Evolutionary conservation across 2,329 filamentous ascomycete genomes (phyloP).

Genomic region (Fusarium udum): DNA sequence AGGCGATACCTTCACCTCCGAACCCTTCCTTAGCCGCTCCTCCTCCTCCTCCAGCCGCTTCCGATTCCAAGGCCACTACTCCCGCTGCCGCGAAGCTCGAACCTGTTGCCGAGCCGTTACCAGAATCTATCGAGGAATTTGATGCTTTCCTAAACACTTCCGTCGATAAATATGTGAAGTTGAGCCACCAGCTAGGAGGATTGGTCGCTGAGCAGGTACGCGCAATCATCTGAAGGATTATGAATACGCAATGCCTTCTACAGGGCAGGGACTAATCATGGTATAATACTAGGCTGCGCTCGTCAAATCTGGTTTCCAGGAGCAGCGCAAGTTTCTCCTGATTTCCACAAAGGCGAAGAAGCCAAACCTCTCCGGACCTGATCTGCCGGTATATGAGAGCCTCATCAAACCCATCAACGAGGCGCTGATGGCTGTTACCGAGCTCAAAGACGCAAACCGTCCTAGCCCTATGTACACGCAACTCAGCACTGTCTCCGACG

Average conservation of each 20-base stretch:
- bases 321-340: constrained; percentile 87
- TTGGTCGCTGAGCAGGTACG: constrained; percentile 82
- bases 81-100: constrained; percentile 47
- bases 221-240: neutral
- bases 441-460: constrained; percentile 84
- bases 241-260: neutral
- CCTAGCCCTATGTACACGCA: constrained; percentile 80
- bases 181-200: constrained; percentile 81
- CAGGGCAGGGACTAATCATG: neutral
- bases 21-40: constrained; percentile 45
- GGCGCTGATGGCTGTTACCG: constrained; percentile 79
- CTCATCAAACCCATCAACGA: constrained; percentile 89
- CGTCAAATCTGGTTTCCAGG: constrained; percentile 75
- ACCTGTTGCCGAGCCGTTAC: constrained; percentile 65
- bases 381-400: constrained; percentile 74
- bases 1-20: constrained; percentile 48
- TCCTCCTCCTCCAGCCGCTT: constrained; percentile 46
- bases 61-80: constrained; percentile 49
- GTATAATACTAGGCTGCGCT: constrained; percentile 55
- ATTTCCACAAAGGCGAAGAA: constrained; percentile 93
- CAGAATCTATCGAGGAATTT: constrained; percentile 86
- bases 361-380: constrained; percentile 72
- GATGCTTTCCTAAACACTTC: constrained; percentile 79
- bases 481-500: constrained; percentile 86
- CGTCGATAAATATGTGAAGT: constrained; percentile 79